Conservation (phyloP, 768 basidiomycete species). For the Naganishia vishniacii region DNA sequence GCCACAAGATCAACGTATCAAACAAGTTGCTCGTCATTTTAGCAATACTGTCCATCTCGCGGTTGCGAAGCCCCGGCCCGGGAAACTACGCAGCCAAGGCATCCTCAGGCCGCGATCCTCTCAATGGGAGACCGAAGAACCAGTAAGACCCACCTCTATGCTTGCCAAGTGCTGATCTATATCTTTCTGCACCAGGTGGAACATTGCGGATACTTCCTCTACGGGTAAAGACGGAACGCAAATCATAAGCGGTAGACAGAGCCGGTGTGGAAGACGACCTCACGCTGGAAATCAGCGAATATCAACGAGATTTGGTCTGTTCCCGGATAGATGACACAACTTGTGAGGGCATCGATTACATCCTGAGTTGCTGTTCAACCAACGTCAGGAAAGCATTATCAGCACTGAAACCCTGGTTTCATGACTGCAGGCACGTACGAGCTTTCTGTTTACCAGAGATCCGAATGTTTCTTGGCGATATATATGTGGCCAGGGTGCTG, state of each 20-base stretch:
- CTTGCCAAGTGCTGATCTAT: constrained; percentile 34
- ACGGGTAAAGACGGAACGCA: neutral
- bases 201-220: constrained; percentile 37
- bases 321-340: neutral
- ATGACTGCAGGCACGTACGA: neutral
- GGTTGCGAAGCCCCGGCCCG: too few relatives aligned
- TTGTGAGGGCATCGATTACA: constrained; percentile 5
- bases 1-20: constrained; percentile 40
- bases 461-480: constrained; percentile 24
- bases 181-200: constrained; percentile 37
- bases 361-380: neutral
- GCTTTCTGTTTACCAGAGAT: constrained; percentile 15
- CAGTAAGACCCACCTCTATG: constrained; percentile 24
- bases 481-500: constrained; percentile 11
- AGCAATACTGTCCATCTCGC: neutral
- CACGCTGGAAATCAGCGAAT: constrained; percentile 11
- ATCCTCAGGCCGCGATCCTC: neutral
- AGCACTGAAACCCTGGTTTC: neutral
- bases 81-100: neutral
- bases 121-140: neutral
- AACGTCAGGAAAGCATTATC: too few relatives aligned
- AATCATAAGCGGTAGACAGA: neutral
- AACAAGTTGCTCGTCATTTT: constrained; percentile 36
- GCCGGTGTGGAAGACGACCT: constrained; percentile 4
- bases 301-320: neutral